These are phyloP conservation scores for Centrapalus pauciflorus DNA, from an alignment of 129 eudicot genomes.

Conservation along the genomic window DNA sequence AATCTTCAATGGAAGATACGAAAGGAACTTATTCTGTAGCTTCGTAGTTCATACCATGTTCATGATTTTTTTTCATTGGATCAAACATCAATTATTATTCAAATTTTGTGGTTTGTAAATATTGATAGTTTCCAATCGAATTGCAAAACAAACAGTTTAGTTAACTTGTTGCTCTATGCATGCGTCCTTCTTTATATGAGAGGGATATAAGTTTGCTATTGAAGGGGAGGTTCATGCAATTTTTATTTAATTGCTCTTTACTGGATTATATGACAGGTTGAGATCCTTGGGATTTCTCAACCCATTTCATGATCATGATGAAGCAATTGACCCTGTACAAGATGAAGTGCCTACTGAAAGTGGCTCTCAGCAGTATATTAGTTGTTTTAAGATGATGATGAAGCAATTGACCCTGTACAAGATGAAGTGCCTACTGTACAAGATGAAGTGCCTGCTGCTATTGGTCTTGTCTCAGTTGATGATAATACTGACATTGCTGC, in stretches of 20 bases:
- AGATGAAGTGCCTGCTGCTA: slow-evolving; percentile 61
- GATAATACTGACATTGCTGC: slow-evolving; percentile 35
- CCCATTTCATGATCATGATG: slow-evolving; percentile 55
- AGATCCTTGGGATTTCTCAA: slow-evolving; percentile 87
- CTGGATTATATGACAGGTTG: slow-evolving; percentile 54
- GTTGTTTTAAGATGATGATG: slow-evolving; percentile 45
- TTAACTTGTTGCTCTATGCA: background rate
- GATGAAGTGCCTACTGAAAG: slow-evolving; percentile 34
- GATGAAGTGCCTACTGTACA: slow-evolving; percentile 47
- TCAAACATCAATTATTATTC: too few relatives aligned
- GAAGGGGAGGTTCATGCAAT: slow-evolving; percentile 11
- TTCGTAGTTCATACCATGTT: too few relatives aligned
- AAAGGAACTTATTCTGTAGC: too few relatives aligned
- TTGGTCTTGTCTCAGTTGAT: slow-evolving; percentile 60
- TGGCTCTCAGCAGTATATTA: slow-evolving; percentile 58
- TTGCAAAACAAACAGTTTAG: too few relatives aligned
- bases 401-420: slow-evolving; percentile 31
- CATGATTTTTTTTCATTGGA: too few relatives aligned
- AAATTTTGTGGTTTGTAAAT: too few relatives aligned
- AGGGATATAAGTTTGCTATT: background rate
- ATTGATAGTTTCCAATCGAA: too few relatives aligned
- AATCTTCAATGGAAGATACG: too few relatives aligned
- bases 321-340: slow-evolving; percentile 31
- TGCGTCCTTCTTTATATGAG: background rate
- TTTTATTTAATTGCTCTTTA: slow-evolving; percentile 6